Conservation (phyloP, 306 rosid species). For the Prunus armeniaca region DNA sequence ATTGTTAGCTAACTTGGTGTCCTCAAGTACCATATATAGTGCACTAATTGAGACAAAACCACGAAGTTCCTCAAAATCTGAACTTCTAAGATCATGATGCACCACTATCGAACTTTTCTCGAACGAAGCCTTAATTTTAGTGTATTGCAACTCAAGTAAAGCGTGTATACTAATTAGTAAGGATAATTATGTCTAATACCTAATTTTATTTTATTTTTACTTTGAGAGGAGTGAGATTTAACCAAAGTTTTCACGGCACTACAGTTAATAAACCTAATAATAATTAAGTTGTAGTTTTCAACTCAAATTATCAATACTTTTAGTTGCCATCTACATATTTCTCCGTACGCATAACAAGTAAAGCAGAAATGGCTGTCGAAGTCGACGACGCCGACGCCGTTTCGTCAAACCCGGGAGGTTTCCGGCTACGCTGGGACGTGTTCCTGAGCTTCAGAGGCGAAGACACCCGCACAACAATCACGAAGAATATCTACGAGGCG, state of each 20-base stretch:
- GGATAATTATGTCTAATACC: too few species aligned
- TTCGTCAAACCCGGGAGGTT: constrained; percentile 19
- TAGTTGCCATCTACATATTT: too few species aligned
- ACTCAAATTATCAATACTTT: too few species aligned
- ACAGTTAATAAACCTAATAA: too few species aligned
- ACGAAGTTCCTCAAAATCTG: background rate
- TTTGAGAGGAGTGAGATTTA: too few species aligned
- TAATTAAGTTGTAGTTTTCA: too few species aligned
- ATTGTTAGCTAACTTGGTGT: background rate
- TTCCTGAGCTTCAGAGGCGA: constrained; percentile 55
- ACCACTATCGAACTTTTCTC: background rate
- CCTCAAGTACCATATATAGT: background rate
- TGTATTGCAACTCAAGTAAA: background rate
- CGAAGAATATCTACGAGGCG: constrained; percentile 22
- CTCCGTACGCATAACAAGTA: too few species aligned
- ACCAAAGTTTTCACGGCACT: too few species aligned
- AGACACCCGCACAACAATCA: constrained; percentile 36
- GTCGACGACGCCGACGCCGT: background rate
- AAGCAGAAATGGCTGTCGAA: constrained; percentile 14
- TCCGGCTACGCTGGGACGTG: constrained; percentile 56
- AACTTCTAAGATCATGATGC: background rate
- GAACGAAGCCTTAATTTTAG: background rate
- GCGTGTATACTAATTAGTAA: background rate
- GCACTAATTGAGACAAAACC: background rate
- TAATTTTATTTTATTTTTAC: too few species aligned